phyloP scores from a whole-genome alignment of 208 protist genomes.

The Blastocrithidia nonstop region DNA sequence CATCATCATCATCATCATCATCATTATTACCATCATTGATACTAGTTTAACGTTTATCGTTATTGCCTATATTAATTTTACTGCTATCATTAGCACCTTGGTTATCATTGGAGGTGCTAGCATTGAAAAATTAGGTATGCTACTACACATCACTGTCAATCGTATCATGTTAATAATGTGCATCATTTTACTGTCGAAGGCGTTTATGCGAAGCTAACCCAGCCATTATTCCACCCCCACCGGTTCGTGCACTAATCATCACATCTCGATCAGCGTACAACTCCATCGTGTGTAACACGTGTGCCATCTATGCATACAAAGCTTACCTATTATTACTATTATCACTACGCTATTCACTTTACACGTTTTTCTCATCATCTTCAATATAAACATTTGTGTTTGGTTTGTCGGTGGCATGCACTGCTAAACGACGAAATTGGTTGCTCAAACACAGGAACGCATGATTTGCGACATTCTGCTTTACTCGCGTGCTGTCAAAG shows the following conservation, averaged over 20 bases:
- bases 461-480: conserved; percentile 29
- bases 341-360: no score
- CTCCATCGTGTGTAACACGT: conserved; percentile 12
- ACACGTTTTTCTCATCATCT: no score
- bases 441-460: conserved; percentile 19
- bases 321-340: no score
- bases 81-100: neutral
- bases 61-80: neutral
- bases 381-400: no score
- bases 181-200: neutral
- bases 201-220: neutral
- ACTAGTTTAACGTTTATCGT: no score
- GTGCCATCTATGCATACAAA: no score
- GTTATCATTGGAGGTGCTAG: neutral
- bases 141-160: neutral
- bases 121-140: neutral
- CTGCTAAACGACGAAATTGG: conserved; percentile 10
- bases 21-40: neutral
- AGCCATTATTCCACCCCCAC: conserved; percentile 5
- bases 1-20: neutral
- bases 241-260: conserved; percentile 11
- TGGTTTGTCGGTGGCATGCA: neutral
- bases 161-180: neutral
- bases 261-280: conserved; percentile 19
- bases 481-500: conserved; percentile 19